Percentiles rank a stretch among this genome's conserved stretches.
These are phyloP conservation scores for Pythium dissimile DNA, from an alignment of 352 stramenopile species.

Conservation along the genomic window DNA sequence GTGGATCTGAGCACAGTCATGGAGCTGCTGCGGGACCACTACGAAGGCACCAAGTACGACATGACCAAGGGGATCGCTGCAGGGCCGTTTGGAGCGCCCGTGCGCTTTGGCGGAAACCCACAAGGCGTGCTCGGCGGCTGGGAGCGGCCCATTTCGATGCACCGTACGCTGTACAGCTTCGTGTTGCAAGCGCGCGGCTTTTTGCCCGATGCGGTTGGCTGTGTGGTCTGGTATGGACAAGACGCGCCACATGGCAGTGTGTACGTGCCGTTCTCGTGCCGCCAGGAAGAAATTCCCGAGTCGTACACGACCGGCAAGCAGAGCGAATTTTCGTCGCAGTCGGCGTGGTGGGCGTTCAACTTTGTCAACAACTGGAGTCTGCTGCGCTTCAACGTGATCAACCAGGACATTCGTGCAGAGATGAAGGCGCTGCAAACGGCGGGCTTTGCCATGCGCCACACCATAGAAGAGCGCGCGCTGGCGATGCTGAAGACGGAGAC, in stretches of 20 bases:
- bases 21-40: constrained; percentile 85
- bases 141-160: constrained; percentile 91
- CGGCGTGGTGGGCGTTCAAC: constrained; percentile 84
- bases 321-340: constrained; percentile 61
- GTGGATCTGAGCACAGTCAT: constrained; percentile 76
- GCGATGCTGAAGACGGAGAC: not conserved
- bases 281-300: constrained; percentile 36
- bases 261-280: constrained; percentile 71
- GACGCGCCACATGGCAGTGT: constrained; percentile 62
- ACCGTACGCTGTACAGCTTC: constrained; percentile 87
- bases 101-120: constrained; percentile 70
- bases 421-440: constrained; percentile 38
- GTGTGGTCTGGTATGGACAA: constrained; percentile 70
- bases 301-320: constrained; percentile 67
- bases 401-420: constrained; percentile 38
- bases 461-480: constrained; percentile 13
- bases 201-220: constrained; percentile 38
- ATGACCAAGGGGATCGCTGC: constrained; percentile 81
- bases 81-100: constrained; percentile 88
- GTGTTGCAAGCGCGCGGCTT: constrained; percentile 44
- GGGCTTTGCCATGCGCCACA: constrained; percentile 26
- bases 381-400: constrained; percentile 72
- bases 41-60: constrained; percentile 88
- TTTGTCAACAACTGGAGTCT: constrained; percentile 87
- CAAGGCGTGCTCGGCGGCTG: constrained; percentile 62